A percentile compares a stretch with the other conserved stretches of the same genome.
Evolutionary conservation across 495 filamentous ascomycete genomes (phyloP).

Genomic region (Trichoderma orchidacearum): DNA sequence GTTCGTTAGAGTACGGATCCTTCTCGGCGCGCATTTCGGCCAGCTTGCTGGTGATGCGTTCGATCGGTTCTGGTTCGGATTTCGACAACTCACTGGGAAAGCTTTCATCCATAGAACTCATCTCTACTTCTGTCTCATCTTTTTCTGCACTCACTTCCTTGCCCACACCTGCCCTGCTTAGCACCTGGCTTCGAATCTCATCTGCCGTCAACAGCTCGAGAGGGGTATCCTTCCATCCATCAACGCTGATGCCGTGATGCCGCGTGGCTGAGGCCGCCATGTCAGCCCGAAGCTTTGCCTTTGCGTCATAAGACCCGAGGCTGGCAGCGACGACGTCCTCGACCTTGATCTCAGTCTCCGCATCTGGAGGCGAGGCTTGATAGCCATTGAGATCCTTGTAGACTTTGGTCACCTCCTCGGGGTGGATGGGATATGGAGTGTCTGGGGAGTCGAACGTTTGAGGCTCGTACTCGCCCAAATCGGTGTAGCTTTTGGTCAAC

Average conservation of each 20-base stretch:
- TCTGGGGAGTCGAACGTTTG: background rate
- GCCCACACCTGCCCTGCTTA: constrained; percentile 3
- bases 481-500: background rate
- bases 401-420: constrained; percentile 4
- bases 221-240: background rate
- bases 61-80: constrained; percentile 23
- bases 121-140: constrained; percentile 9
- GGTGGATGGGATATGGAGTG: constrained; percentile 1
- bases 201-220: constrained; percentile 15
- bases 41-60: constrained; percentile 4
- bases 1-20: constrained; percentile 22
- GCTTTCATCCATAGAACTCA: constrained; percentile 4
- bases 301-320: background rate
- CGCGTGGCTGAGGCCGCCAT: background rate
- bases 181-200: constrained; percentile 9
- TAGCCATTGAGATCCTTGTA: constrained; percentile 5
- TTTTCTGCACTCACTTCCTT: constrained; percentile 13
- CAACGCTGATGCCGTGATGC: background rate
- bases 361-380: background rate
- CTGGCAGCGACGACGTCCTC: background rate
- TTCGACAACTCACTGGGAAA: constrained; percentile 4
- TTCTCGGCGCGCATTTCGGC: constrained; percentile 10
- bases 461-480: constrained; percentile 4
- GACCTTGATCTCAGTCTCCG: background rate
- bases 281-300: background rate